phyloP scores from a whole-genome alignment of 768 basidiomycete genomes.

The Kwoniella sp. region DNA sequence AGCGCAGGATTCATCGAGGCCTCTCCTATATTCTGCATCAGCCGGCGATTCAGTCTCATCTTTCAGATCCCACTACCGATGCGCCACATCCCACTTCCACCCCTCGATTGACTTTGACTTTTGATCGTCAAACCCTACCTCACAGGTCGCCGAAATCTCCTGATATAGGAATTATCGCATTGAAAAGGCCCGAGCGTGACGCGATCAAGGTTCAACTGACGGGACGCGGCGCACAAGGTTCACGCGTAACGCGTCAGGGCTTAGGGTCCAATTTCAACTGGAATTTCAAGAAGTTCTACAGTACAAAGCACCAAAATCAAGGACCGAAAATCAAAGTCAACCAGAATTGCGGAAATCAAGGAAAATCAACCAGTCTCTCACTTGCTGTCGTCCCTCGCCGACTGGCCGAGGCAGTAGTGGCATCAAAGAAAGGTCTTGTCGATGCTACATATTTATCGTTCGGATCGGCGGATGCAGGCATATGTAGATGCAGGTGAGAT shows the following conservation, averaged over 20 bases:
- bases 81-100: background rate
- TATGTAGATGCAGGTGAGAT: no score
- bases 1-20: background rate
- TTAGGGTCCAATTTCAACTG: background rate
- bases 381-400: no score
- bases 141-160: background rate
- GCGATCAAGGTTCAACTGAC: conserved; percentile 11
- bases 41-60: no score
- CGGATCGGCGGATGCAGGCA: no score
- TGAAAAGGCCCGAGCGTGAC: conserved; percentile 3
- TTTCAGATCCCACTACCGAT: no score
- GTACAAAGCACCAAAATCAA: no score
- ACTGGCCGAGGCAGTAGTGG: no score
- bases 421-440: no score
- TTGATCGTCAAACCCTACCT: background rate
- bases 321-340: no score
- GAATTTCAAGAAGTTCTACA: no score
- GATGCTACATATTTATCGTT: no score
- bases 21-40: no score
- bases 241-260: conserved; percentile 3
- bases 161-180: background rate
- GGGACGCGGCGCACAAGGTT: conserved; percentile 1
- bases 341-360: background rate
- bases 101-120: background rate
- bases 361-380: background rate